phyloP scores from a whole-genome alignment of 2,329 filamentous ascomycete species.

The Cadophora sp. region DNA sequence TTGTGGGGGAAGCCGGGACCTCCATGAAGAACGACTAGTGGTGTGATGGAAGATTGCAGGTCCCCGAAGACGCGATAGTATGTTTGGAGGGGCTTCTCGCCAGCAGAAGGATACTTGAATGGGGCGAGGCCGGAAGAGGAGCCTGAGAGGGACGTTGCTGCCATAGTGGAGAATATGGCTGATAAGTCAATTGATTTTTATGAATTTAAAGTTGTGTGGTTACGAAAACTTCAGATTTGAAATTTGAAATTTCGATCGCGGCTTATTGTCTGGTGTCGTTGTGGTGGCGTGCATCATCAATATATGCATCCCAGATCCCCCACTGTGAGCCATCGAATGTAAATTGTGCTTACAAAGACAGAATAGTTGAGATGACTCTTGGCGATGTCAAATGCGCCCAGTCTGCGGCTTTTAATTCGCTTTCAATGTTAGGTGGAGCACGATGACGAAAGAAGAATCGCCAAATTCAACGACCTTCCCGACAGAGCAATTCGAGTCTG shows the following conservation, averaged over 20 bases:
- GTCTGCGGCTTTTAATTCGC: neutral
- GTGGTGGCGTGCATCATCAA: neutral
- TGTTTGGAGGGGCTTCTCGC: neutral
- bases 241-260: neutral
- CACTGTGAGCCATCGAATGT: neutral
- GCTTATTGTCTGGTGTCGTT: neutral
- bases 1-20: conserved; percentile 54
- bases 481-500: neutral
- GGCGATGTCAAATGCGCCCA: neutral
- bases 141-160: neutral
- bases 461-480: neutral
- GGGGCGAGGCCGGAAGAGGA: neutral
- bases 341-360: conserved; percentile 4
- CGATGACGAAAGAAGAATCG: neutral
- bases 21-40: conserved; percentile 51
- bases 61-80: conserved; percentile 2
- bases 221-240: neutral
- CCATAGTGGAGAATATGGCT: neutral
- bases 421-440: neutral
- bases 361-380: neutral
- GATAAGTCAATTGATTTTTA: neutral
- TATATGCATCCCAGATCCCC: neutral
- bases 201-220: neutral
- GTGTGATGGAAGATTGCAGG: neutral
- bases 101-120: neutral